phyloP scores from a whole-genome alignment of 345 rosid genomes.

The Syzygium grande region DNA sequence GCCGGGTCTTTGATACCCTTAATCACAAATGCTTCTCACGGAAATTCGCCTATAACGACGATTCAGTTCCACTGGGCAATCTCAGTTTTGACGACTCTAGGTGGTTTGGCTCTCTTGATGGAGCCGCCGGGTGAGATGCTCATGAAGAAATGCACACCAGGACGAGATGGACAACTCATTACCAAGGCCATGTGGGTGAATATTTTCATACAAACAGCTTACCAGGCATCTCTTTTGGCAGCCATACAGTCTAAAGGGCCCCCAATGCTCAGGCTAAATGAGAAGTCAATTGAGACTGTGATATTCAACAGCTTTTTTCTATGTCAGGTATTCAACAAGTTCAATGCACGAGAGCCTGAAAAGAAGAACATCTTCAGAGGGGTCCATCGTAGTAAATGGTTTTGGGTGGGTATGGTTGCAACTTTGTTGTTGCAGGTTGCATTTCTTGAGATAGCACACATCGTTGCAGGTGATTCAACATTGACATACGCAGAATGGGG shows the following conservation, averaged over 20 bases:
- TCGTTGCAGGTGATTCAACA: neutral
- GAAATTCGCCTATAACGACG: neutral
- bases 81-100: neutral
- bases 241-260: constrained; percentile 14
- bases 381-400: neutral
- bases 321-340: constrained; percentile 17
- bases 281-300: constrained; percentile 5
- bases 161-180: constrained; percentile 9
- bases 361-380: constrained; percentile 19
- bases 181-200: constrained; percentile 25
- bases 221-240: constrained; percentile 10
- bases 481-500: neutral
- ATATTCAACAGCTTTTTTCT: constrained; percentile 20
- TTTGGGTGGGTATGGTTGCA: neutral
- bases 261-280: constrained; percentile 1
- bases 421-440: neutral
- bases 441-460: neutral
- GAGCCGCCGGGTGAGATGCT: neutral
- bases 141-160: constrained; percentile 1
- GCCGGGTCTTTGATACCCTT: neutral
- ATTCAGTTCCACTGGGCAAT: neutral
- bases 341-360: constrained; percentile 20
- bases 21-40: neutral
- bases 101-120: constrained; percentile 12
- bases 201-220: constrained; percentile 13